Evolutionary conservation across 2,329 filamentous ascomycete species (phyloP).

Genomic region (Colletotrichum camelliae): DNA sequence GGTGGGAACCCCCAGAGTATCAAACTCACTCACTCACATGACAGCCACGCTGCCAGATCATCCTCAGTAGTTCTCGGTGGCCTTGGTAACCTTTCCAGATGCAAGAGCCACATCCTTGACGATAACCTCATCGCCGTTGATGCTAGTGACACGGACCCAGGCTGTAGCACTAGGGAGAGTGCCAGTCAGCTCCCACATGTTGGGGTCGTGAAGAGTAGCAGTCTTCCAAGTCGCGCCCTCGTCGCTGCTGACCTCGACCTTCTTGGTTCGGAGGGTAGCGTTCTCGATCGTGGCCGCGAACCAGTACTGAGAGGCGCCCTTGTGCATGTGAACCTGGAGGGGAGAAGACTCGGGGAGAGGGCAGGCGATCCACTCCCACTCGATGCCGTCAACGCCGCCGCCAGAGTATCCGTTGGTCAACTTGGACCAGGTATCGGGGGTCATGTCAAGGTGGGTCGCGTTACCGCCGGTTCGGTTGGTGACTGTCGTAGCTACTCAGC

Average conservation of each 20-base stretch:
- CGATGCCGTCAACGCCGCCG: not conserved
- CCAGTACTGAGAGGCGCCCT: constrained; percentile 22
- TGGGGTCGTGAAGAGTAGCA: not conserved
- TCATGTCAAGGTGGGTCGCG: not conserved
- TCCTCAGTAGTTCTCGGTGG: not conserved
- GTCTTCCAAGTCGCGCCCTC: not conserved
- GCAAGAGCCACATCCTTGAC: not conserved
- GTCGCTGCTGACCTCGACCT: not conserved
- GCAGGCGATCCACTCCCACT: not conserved
- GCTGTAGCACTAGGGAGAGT: not conserved
- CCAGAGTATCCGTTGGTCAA: not conserved
- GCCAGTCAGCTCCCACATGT: not conserved
- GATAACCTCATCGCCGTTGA: not conserved
- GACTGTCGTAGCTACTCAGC: too few species aligned
- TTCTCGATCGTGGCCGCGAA: constrained; percentile 25
- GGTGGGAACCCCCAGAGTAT: not conserved
- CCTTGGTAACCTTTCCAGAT: not conserved
- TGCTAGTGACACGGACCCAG: not conserved
- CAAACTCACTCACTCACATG: not conserved
- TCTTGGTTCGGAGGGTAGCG: constrained; percentile 21
- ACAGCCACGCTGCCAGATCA: not conserved
- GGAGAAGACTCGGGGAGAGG: not conserved
- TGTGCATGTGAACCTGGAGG: constrained; percentile 22
- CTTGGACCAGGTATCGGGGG: not conserved
- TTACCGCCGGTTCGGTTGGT: not conserved